These are phyloP conservation scores for Clarireedia hainanense DNA, from an alignment of 2,329 filamentous ascomycete genomes.

Conservation along the genomic window DNA sequence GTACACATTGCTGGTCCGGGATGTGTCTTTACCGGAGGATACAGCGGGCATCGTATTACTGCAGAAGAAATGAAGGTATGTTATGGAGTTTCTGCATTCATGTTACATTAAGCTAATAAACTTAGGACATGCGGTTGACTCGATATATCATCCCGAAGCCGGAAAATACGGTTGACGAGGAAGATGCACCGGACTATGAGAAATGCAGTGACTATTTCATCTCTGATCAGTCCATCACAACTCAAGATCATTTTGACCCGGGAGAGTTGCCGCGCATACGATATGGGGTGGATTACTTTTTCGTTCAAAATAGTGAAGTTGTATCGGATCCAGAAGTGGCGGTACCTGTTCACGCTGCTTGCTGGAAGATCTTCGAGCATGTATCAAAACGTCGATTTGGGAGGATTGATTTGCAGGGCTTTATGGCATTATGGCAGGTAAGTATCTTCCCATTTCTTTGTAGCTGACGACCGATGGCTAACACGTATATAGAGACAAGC, in stretches of 20 bases:
- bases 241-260: background rate
- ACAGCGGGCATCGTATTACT: background rate
- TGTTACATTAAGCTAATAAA: background rate
- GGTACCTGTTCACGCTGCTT: slow-evolving; percentile 11
- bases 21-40: background rate
- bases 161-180: background rate
- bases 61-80: background rate
- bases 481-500: background rate
- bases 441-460: background rate
- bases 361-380: slow-evolving; percentile 15
- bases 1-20: background rate
- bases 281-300: slow-evolving; percentile 1
- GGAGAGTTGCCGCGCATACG: background rate
- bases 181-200: slow-evolving; percentile 5
- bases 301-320: background rate
- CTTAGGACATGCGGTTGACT: background rate
- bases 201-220: slow-evolving; percentile 10
- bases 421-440: slow-evolving; percentile 12
- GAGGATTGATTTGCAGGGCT: slow-evolving; percentile 12
- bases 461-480: background rate
- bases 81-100: background rate
- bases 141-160: slow-evolving; percentile 11
- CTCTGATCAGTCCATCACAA: slow-evolving; percentile 1
- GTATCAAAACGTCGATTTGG: slow-evolving; percentile 10
- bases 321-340: background rate